Evolutionary conservation across 2,329 filamentous ascomycete genomes (phyloP).

Genomic region (Cladosporium sp.): DNA sequence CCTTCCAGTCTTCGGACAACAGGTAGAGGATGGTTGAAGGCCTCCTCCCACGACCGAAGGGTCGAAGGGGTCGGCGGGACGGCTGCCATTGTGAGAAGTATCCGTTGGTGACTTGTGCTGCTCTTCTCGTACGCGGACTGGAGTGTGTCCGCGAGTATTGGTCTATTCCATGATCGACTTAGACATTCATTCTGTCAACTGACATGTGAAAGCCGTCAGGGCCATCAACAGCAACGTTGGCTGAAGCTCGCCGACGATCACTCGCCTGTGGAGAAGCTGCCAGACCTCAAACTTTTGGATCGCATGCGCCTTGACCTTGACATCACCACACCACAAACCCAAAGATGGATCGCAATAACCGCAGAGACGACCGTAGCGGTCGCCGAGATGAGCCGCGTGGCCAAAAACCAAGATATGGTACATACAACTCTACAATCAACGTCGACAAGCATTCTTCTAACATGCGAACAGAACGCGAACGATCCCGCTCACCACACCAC

Average conservation of each 20-base stretch:
- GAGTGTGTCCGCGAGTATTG: background rate
- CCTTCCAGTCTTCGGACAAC: conserved; percentile 60
- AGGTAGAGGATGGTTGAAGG: conserved; percentile 62
- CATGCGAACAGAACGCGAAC: conserved; percentile 22
- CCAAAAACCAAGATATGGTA: conserved; percentile 26
- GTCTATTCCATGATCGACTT: background rate
- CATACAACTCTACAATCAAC: background rate
- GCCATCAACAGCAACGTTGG: background rate
- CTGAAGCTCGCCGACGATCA: background rate
- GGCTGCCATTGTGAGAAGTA: background rate
- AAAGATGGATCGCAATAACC: conserved; percentile 26
- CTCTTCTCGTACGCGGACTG: background rate
- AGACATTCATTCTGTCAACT: background rate
- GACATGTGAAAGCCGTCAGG: conserved; percentile 6
- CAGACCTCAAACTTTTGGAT: conserved; percentile 8
- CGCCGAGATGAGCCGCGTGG: conserved; percentile 24
- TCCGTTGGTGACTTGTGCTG: background rate
- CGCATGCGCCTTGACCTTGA: background rate
- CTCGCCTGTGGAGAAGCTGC: conserved; percentile 3
- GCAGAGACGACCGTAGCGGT: conserved; percentile 19
- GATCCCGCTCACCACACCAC: conserved; percentile 28
- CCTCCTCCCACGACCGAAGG: conserved; percentile 62
- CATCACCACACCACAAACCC: background rate
- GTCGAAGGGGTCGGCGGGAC: conserved; percentile 36
- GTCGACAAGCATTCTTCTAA: conserved; percentile 13